phyloP scores from a whole-genome alignment of 352 stramenopile species.

The Globisporangium spiculum region DNA sequence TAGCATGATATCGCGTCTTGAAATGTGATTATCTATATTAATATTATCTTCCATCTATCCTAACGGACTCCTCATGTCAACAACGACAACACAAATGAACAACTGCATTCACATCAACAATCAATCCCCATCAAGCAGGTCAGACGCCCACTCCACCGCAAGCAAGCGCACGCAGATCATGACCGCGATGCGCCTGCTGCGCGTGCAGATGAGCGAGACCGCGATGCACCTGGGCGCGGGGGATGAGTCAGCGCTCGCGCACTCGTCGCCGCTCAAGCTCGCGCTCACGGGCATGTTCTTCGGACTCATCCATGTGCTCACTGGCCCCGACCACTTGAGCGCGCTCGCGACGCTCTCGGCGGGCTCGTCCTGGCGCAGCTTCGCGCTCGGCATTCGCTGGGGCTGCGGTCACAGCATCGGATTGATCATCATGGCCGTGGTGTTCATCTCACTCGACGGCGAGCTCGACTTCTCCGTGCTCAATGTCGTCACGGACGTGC shows the following conservation, averaged over 20 bases:
- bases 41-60: too few relatives aligned
- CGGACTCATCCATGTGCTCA: slow-evolving; percentile 62
- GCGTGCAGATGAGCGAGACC: slow-evolving; percentile 26
- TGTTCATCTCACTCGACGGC: slow-evolving; percentile 62
- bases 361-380: slow-evolving; percentile 70
- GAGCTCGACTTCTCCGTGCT: slow-evolving; percentile 55
- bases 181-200: slow-evolving; percentile 26
- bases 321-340: slow-evolving; percentile 83
- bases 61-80: too few relatives aligned
- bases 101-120: too few relatives aligned
- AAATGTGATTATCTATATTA: too few relatives aligned
- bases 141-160: background rate
- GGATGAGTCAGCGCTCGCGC: slow-evolving; percentile 27
- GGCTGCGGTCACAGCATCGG: slow-evolving; percentile 87
- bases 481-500: slow-evolving; percentile 52
- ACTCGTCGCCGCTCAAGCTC: slow-evolving; percentile 38
- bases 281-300: slow-evolving; percentile 57
- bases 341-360: slow-evolving; percentile 80
- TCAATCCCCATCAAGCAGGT: too few relatives aligned
- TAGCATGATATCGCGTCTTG: too few relatives aligned
- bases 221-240: slow-evolving; percentile 24
- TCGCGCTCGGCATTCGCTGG: slow-evolving; percentile 84
- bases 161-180: background rate
- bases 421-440: slow-evolving; percentile 65
- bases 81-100: too few relatives aligned